Base-by-base conservation (phyloP, 2,329 filamentous ascomycete species). In the Alternaria atra region DNA sequence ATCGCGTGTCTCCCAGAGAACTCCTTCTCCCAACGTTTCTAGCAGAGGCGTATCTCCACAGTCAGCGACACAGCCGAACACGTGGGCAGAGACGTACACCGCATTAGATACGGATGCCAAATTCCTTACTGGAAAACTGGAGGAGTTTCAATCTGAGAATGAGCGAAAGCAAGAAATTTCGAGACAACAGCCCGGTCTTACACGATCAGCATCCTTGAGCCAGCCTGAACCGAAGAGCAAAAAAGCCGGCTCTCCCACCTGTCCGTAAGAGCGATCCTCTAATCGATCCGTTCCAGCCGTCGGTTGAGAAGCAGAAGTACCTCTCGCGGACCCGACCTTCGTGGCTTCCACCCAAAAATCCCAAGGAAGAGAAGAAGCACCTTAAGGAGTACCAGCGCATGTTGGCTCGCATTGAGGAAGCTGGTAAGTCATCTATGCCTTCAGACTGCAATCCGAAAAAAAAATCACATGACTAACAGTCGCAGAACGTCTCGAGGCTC, bases 281-380 rank as follows among this genome's bases (percentile, higher is more conserved):
- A 86, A 92, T 94, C 63, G 92, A 95, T 71, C 92, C 92, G 4
- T 82, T 95, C 35, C 92, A 92, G 15, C 88, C 94, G 29, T 94
- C 91, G 46, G 93, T 92, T 77, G 92, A 95, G 79, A 95, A 95
- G 76, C 91, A 94, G 72, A 91, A 91, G 3, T 91, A 94, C 2
- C 83, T 95, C 23, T 93, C 91, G 25, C 85, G 92, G 17, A 95
- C 73, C 2, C 85, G 92, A 37, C 92, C 92, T 0, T 93, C 91
- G 1, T 95, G 92, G 92, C 82, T 95, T 2, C 92, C 92, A 1
- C 92, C 92, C 1, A 95, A 95, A 80, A 89, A 95, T 67, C 94
- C 93, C 2, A 91, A 91, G 55, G 95, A 99, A 78, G 95, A 99
- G 81, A 91, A 88, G 76, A 90, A 90, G 68, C 95, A 99, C 78